Base-by-base conservation (phyloP, 345 rosid genomes). In the Brassica incana region DNA sequence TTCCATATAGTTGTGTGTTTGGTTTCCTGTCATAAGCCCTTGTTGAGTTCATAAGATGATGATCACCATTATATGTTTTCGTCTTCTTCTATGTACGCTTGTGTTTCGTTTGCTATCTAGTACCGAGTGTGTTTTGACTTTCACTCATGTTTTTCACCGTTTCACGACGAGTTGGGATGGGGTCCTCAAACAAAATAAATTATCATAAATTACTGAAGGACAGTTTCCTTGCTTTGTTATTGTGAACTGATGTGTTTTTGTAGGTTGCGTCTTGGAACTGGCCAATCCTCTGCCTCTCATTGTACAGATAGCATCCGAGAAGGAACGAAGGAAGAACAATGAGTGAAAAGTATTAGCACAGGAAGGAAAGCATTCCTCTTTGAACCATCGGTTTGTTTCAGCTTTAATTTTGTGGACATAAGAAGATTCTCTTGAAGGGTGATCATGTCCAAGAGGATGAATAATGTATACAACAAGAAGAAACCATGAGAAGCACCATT, bases 231-330 rank as follows among this genome's bases (percentile, higher is more conserved):
- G 50, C 58, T 69, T 33, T 74, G 20, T 59, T 67, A 54, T 33
- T 45, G 64, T 67, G 64, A 11, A 72, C 6, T 18, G 62, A 72
- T 67, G 43, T 38, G 40, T 38, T 38, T 20, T 7, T 43, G 68
- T 69, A 67, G 77, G n/a, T 12, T 11, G n/a, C 12, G n/a, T 48
- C 54, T 71, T 60, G 75, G 71, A 81, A 81, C 12, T 72, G 59
- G 25, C 52, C 70, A 79, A 45, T 48, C 59, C 72, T 60, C 71
- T 59, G 54, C n/a, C 5, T 48, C 6, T 48, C 15, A 48, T 48
- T 83, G 84, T 86, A 85, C 59, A 48, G 54, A 48, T 77, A 82
- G 54, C 78, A 77, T 66, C 90, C 93, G 16, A 89, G 88, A 14
- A 90, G 78, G 62, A 89, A 80, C 0, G 86, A 25, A 0, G 90